Conservation (phyloP, 495 filamentous ascomycete species). For the Lentithecium fluviatile region DNA sequence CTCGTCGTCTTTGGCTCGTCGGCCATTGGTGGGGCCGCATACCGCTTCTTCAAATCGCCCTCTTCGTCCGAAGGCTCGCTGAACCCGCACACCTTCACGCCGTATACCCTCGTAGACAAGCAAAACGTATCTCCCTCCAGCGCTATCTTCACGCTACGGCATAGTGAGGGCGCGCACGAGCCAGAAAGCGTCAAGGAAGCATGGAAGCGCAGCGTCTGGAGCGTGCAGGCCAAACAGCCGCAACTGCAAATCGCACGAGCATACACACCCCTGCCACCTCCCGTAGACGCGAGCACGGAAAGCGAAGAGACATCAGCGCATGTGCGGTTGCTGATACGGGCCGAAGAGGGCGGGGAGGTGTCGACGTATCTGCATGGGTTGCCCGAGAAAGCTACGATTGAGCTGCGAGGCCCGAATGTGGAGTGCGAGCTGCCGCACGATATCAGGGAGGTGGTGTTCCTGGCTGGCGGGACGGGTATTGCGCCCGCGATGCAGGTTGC, state of each 20-base stretch:
- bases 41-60: conserved; percentile 18
- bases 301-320: conserved; percentile 42
- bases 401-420: conserved; percentile 73
- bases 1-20: conserved; percentile 31
- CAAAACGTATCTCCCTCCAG: conserved; percentile 72
- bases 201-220: conserved; percentile 69
- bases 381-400: conserved; percentile 58
- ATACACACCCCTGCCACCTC: conserved; percentile 81
- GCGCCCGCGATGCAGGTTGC: conserved; percentile 83
- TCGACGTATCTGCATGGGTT: conserved; percentile 69
- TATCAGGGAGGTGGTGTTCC: conserved; percentile 66
- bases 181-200: conserved; percentile 42
- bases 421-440: conserved; percentile 62
- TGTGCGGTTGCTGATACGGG: conserved; percentile 53
- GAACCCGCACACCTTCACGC: conserved; percentile 35
- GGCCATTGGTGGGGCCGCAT: conserved; percentile 32
- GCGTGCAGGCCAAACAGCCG: conserved; percentile 90
- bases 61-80: conserved; percentile 22
- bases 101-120: conserved; percentile 57
- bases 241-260: conserved; percentile 82
- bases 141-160: conserved; percentile 68
- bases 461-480: conserved; percentile 93
- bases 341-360: conserved; percentile 46
- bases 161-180: conserved; percentile 39
- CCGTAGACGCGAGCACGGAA: conserved; percentile 35